Evolutionary conservation across 164 flowering plant species (phyloP).

Genomic region (Taxillus chinensis): DNA sequence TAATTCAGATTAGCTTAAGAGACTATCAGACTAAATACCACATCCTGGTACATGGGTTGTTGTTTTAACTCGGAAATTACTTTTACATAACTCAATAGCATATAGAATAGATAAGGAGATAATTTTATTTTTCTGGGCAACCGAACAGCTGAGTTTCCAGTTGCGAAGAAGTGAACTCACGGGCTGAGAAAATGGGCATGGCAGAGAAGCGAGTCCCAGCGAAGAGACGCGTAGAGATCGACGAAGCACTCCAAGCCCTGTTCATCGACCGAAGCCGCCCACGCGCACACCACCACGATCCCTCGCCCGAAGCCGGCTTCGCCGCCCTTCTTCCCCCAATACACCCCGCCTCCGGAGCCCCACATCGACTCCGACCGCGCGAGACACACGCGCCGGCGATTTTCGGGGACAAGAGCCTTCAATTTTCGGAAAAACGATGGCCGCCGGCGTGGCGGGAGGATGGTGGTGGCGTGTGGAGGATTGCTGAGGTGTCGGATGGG

Average conservation of each 20-base stretch:
- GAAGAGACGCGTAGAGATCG: constrained; percentile 40
- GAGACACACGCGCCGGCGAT: no score
- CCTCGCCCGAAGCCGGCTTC: constrained; percentile 17
- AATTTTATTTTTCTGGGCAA: not conserved
- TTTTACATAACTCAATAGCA: no score
- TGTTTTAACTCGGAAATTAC: no score
- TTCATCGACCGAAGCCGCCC: constrained; percentile 37
- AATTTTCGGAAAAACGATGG: no score
- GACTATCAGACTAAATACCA: no score
- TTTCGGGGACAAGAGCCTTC: no score
- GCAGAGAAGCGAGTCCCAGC: constrained; percentile 51
- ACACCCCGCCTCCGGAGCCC: constrained; percentile 21
- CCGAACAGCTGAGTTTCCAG: not conserved
- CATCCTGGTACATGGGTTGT: no score
- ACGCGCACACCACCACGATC: constrained; percentile 29
- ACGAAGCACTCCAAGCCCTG: constrained; percentile 21
- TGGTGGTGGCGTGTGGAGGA: no score
- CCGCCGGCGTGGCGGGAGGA: no score
- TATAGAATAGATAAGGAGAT: no score
- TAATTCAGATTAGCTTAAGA: no score
- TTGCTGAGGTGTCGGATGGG: no score
- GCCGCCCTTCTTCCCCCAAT: constrained; percentile 24
- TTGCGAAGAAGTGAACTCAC: constrained; percentile 17
- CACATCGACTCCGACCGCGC: not conserved
- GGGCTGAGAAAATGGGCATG: constrained; percentile 38